Conservation (phyloP, 1,139 yeast genomes). For the Ashbya aceris region DNA sequence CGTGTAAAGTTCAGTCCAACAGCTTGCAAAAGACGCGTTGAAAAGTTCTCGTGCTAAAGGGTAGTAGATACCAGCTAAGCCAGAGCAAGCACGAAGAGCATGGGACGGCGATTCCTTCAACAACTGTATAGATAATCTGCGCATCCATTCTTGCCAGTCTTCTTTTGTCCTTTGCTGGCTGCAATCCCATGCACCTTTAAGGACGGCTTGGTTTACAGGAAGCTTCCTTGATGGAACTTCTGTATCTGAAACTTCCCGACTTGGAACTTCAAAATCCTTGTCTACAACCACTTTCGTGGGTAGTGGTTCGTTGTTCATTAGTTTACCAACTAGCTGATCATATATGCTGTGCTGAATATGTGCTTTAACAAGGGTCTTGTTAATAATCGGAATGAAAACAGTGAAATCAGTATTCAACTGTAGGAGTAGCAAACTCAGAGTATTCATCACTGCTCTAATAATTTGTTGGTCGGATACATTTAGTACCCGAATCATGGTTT, state of each 20-base stretch:
- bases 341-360: constrained; percentile 66
- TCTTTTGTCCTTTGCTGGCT: constrained; percentile 81
- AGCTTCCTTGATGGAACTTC: constrained; percentile 66
- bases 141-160: constrained; percentile 98
- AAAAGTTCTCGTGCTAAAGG: constrained; percentile 87
- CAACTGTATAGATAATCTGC: constrained; percentile 75
- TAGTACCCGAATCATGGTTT: constrained; percentile 71
- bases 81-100: constrained; percentile 88
- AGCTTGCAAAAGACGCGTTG: constrained; percentile 90
- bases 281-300: constrained; percentile 71
- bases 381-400: constrained; percentile 81
- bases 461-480: constrained; percentile 53
- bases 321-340: constrained; percentile 70
- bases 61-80: constrained; percentile 77
- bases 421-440: constrained; percentile 65
- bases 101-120: constrained; percentile 91
- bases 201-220: constrained; percentile 38
- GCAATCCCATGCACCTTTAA: constrained; percentile 85
- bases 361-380: constrained; percentile 54
- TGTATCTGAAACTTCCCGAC: constrained; percentile 53
- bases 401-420: constrained; percentile 81
- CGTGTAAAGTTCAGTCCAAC: constrained; percentile 92
- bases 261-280: constrained; percentile 51
- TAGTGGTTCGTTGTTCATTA: constrained; percentile 79
- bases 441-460: constrained; percentile 58